A percentile compares a stretch with the other conserved stretches of the same genome.
These are phyloP conservation scores for Yamadazyma triangularis DNA, from an alignment of 1,139 yeast species.

Conservation along the genomic window DNA sequence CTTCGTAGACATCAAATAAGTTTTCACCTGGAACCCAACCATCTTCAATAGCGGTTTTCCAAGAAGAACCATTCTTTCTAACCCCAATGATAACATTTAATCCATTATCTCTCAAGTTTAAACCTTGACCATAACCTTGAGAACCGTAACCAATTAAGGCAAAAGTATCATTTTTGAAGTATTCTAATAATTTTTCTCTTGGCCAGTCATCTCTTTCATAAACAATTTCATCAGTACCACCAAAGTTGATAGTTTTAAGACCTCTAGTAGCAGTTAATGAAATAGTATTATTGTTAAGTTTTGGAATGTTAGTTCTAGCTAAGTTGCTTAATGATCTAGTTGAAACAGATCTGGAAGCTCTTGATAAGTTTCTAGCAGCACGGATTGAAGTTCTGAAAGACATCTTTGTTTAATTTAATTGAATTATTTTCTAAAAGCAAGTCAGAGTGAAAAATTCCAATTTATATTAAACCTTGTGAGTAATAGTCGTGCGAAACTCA, in stretches of 20 bases:
- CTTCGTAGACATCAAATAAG: conserved; percentile 92
- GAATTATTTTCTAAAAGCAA: neutral
- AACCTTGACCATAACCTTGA: conserved; percentile 99
- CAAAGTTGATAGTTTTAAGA: conserved; percentile 93
- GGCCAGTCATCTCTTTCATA: conserved; percentile 99
- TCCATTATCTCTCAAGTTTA: conserved; percentile 98
- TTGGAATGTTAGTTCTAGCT: conserved; percentile 46
- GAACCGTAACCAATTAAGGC: conserved; percentile 99
- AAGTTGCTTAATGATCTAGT: conserved; percentile 67
- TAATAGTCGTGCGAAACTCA: neutral
- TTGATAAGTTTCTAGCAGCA: conserved; percentile 58
- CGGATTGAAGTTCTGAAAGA: conserved; percentile 62
- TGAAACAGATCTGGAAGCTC: conserved; percentile 47
- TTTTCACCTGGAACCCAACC: conserved; percentile 99
- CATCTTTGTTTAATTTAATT: conserved; percentile 24
- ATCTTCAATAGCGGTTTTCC: conserved; percentile 99
- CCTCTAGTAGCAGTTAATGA: conserved; percentile 66
- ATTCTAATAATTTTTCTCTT: conserved; percentile 88
- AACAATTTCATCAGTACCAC: conserved; percentile 91
- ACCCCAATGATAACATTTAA: conserved; percentile 97
- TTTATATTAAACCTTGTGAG: conserved; percentile 1
- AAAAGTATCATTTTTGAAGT: conserved; percentile 96
- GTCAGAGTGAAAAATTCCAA: neutral
- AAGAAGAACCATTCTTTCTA: conserved; percentile 96
- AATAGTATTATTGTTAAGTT: conserved; percentile 21